phyloP scores from a whole-genome alignment of 805 yeast species.

The Zygotorulaspora florentina region DNA sequence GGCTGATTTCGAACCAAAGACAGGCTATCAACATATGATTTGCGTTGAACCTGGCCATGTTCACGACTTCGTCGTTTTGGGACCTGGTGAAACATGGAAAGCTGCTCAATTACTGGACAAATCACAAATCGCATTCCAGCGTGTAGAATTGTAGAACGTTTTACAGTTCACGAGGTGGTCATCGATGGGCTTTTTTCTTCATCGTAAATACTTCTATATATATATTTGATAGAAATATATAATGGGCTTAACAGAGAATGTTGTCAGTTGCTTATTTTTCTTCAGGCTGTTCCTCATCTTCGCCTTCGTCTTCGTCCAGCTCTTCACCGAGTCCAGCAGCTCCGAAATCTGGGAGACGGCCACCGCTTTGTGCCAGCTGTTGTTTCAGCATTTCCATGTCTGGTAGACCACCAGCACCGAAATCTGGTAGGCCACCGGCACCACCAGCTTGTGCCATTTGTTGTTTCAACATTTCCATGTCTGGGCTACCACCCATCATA shows the following conservation, averaged over 20 bases:
- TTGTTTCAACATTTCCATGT: constrained; percentile 39
- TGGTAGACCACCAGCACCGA: constrained; percentile 22
- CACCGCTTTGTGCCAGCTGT: constrained; percentile 5
- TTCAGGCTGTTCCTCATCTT: constrained; percentile 1
- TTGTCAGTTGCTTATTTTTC: background rate
- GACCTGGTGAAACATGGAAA: constrained; percentile 72
- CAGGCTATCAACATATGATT: constrained; percentile 80
- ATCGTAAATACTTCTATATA: background rate
- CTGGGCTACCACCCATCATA: constrained; percentile 25
- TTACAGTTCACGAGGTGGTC: background rate
- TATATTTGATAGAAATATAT: background rate
- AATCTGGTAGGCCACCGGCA: constrained; percentile 32
- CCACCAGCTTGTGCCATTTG: constrained; percentile 33
- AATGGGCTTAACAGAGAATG: background rate
- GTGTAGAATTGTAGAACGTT: background rate
- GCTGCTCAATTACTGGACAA: constrained; percentile 59
- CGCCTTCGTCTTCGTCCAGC: constrained; percentile 33
- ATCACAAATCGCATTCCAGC: background rate
- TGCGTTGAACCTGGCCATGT: constrained; percentile 96
- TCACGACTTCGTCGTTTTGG: constrained; percentile 55
- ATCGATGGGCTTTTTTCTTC: background rate
- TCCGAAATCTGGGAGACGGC: constrained; percentile 26
- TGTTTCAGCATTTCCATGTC: constrained; percentile 38
- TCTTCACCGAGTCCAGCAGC: constrained; percentile 32
- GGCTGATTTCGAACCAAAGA: constrained; percentile 85